Base-by-base conservation (phyloP, 208 protist species). In the Trypanosoma caninum region DNA sequence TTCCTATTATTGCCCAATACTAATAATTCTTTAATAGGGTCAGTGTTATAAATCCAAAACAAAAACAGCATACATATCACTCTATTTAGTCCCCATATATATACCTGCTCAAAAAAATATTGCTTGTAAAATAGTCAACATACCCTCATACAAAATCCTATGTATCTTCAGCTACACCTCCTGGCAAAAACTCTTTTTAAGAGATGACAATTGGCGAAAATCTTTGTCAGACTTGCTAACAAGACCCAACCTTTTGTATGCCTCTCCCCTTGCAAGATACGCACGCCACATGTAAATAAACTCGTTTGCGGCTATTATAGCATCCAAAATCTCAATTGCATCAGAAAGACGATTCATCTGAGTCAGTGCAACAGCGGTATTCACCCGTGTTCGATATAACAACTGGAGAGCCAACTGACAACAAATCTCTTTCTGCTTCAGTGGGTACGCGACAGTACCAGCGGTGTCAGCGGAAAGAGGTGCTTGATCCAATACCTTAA, bases 221-320 rank as follows among this genome's bases (percentile, higher is more conserved):
- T 92, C 89, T 62, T 87, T 87, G 57, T 95, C 84, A 13, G 80
- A 73, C 27, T 87, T 72, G 27, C 80, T 90, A 57, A 95, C 88
- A 52, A 84, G 73, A 34, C 89, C 89, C 1, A 93, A 74, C 3
- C 70, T 69, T 67, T 90, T 86, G 68, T 88, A 80, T 8, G 84
- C 84, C 16, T 82, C 82, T 52, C 80, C 86, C 34, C 85, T 82
- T 16, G 83, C 81, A 62, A 95, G 73, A 47, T 88, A 70, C 2
- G 89, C 89, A 30, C 83, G 72, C 85, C 89, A 95, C 85, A 95
- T 92, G 70, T 95, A 85, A 48, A 95, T 80, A 70, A 84, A 95
- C 65, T 92, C 82, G 58, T 93, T 75, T 40, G 74, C 80, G 27
- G 65, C 59, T 28, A 95, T 87, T 7, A 95, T 80, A 5, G 75